Base-by-base conservation (phyloP, 306 rosid genomes). In the Boehmeria nivea region DNA sequence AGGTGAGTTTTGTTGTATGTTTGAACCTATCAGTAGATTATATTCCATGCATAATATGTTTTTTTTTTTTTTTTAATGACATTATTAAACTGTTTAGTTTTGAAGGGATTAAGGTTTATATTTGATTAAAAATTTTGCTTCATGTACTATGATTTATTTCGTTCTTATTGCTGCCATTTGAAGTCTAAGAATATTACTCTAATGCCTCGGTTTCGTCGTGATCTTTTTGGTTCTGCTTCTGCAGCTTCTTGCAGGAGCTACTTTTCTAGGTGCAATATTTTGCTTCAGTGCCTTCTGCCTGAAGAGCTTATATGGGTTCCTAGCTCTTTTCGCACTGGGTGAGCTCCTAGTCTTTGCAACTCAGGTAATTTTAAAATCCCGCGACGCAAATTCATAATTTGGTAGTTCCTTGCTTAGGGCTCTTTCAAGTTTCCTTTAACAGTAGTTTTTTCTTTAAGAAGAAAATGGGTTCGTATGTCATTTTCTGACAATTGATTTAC, bases 171-270 rank as follows among this genome's bases (percentile, higher is more conserved):
- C 44, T 12, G 6, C 43, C 33, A 14, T 26, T 54, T 12, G n/a
- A 15, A n/a, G n/a, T n/a, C 12, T 15, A 10, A 18, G 3, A 33
- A 2, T 18, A 17, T 42, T n/a, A 40, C 5, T 28, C 8, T 28
- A 28, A 28, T 28, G 40, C 51, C 23, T 12, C 14, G 31, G 40
- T 51, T 51, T 43, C 48, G n/a, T 66, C 12, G 37, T 42, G 6
- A 27, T 55, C 61, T 70, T 39, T 66, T 64, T 62, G 52, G 31
- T 53, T 50, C 62, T 53, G 54, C n/a, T 64, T 27, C 58, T 69
- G 77, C 89, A 90, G 96, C 81, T 91, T 78, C 94, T 87, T 67
- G 71, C 83, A 63, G 94, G 59, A 61, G 81, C 96, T 54, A 91
- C 96, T 16, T 66, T 91, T 66, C 68, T 87, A 14, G 98, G 98